Evolutionary conservation across 2,329 filamentous ascomycete species (phyloP), one percentile per base, ranked within the genome.

Genomic region (Colletotrichum karsti): DNA sequence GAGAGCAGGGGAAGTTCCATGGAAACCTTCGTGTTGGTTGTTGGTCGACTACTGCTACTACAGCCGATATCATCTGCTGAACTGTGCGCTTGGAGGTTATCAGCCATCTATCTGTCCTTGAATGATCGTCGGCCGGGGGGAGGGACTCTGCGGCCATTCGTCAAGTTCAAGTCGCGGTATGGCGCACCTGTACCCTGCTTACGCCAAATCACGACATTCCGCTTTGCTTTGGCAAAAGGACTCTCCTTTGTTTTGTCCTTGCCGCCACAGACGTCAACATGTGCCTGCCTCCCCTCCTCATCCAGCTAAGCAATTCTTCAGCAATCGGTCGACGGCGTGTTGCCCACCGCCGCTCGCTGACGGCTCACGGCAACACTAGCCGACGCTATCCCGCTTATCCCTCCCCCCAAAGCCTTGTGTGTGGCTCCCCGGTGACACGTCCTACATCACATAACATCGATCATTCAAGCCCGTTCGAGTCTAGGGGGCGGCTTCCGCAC

Each of bases 251-350:
- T 42, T 67, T 63, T 18, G 50, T 7, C 50, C 24, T 7, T 7
- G 24, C 33, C 51, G 51, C 51, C 64, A 67, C 64, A 41, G 35
- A 64, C 51, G 44, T 63, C 20, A 42, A 42, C 9, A n/a, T 5
- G n/a, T n/a, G n/a, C n/a, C n/a, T n/a, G n/a, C n/a, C n/a, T n/a
- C n/a, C n/a, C n/a, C 33, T 13, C 41, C 10, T 30, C 41, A 39
- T 51, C 13, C 13, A 48, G 58, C 54, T 63, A 67, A n/a, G 58
- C 12, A 13, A 46, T 63, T 67, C 63, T 67, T 67, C 63, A 66
- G 26, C 63, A 35, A n/a, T n/a, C 33, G 48, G 58, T 26, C 35
- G 35, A 26, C 26, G 41, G 35, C 22, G 37, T 35, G 24, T 56
- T 30, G 15, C n/a, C 26, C n/a, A n/a, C n/a, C n/a, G n/a, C n/a